Evolutionary conservation across 257 asterid species (phyloP), one percentile per base, ranked within the genome.

Genomic region (Leonotis leonurus): DNA sequence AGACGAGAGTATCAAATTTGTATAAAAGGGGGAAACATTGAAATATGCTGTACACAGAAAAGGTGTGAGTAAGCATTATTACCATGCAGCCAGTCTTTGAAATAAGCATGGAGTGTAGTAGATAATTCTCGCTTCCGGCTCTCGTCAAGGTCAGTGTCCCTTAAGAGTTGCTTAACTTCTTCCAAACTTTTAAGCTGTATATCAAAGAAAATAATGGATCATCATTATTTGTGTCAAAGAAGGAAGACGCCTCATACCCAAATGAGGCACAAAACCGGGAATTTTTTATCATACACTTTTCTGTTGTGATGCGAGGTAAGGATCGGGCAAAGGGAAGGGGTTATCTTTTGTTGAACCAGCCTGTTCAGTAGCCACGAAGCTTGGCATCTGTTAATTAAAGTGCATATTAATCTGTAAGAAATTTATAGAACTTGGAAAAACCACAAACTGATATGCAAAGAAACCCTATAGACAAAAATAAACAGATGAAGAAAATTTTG

Each of bases 81-180:
- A 86, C 97, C 91, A 52, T 82, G 84, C 60, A 89, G 64, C 97
- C 97, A 89, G 53, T 86, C 97, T 70, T 86, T 86, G 69, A 89
- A 89, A 74, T 82, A 83, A 14, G 81, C 69, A 72, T 86, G 94
- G 45, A 89, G 83, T 10, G 97, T 85, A 56, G 53, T 69, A 7
- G 94, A 76, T 41, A 89, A 60, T 79, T 89, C 97, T 63, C 94
- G 89, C 70, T 89, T 89, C 73, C 87, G 69, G 80, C 58, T 82
- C 51, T 86, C 95, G 24, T 86, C 95, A 56, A 89, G 94, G 67
- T 79, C 77, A 59, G 85, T 73, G 40, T 86, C 89, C 78, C 82
- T 86, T 74, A 89, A 58, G 44, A 81, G 62, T 50, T 78, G 82
- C 82, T 89, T 89, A 67, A 83, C 74, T 82, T 89, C 97, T 56